Base-by-base conservation (phyloP, 1,284 basidiomycete genomes). In the Sporisorium graminicola region DNA sequence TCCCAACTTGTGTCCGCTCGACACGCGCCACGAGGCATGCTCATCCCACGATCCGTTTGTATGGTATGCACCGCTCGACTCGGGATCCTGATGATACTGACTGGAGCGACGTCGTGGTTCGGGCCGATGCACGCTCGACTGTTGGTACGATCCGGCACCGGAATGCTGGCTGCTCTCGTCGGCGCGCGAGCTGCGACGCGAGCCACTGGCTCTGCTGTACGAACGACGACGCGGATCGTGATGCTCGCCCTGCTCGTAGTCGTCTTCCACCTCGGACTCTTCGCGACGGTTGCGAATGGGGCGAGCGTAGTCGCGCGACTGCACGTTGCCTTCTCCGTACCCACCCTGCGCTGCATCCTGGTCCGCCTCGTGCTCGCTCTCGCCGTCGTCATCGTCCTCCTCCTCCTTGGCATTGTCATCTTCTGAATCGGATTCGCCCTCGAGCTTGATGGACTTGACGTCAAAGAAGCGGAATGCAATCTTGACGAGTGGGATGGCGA, bases 401-500 rank as follows among this genome's bases (percentile, higher is more conserved):
- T 50, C 43, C 22, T 63, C 42, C 29, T 73, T 58, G 27, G 47
- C 37, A 7, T 63, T 64, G 16, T 63, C 63, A 7, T 61, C 51
- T 7, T 56, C 56, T 5, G 26, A n/a, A 8, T 73, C 58, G 6
- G 69, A 64, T 33, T 76, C 70, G 54, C 73, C 76, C 0, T 56
- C 50, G 16, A 81, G 63, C 68, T 77, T 77, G 65, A 80, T 78
- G 14, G 71, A 59, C 33, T 73, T 64, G 53, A 77, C 65, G 20
- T 63, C 78, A 35, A 64, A 57, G 55, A 62, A 80, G 33, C 50
- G 40, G 35, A 82, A 77, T 5, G 74, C 65, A 26, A 70, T 29
- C 65, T 82, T 82, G 64, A 81, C 74, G 8, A 75, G 44, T 5
- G 81, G 81, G 24, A 82, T 79, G 26, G 69, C 53, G 26, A 81